phyloP scores from a whole-genome alignment of 495 filamentous ascomycete species.

The Xylaria cubensis region DNA sequence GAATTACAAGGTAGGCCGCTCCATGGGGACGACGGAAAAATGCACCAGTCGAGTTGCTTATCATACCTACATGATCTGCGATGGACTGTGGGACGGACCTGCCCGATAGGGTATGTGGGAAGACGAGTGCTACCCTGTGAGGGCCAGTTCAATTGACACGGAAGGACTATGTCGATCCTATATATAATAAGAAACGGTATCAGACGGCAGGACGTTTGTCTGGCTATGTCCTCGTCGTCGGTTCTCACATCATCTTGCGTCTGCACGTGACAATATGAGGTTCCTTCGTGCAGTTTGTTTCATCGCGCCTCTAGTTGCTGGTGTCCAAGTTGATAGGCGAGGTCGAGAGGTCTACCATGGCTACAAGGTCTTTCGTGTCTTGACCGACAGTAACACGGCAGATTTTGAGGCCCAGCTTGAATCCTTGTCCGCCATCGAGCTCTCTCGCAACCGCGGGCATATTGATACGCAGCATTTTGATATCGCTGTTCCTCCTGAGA shows the following conservation, averaged over 20 bases:
- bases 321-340: slow-evolving; percentile 36
- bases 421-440: slow-evolving; percentile 40
- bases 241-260: background rate
- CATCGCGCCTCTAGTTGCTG: slow-evolving; percentile 32
- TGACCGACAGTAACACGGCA: slow-evolving; percentile 31
- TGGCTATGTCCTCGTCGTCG: background rate
- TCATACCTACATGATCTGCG: slow-evolving; percentile 14
- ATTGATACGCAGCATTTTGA: slow-evolving; percentile 41
- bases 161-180: background rate
- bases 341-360: slow-evolving; percentile 48
- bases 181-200: slow-evolving; percentile 14
- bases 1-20: background rate
- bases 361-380: slow-evolving; percentile 52
- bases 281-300: slow-evolving; percentile 30
- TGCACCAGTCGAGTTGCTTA: slow-evolving; percentile 14
- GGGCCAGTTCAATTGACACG: slow-evolving; percentile 13
- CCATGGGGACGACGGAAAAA: slow-evolving; percentile 2
- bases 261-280: slow-evolving; percentile 34
- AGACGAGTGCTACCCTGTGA: slow-evolving; percentile 27
- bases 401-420: slow-evolving; percentile 42
- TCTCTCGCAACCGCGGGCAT: slow-evolving; percentile 42
- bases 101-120: slow-evolving; percentile 36
- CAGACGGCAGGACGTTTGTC: slow-evolving; percentile 9
- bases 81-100: slow-evolving; percentile 31
- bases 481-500: slow-evolving; percentile 51